Percentiles rank a stretch among this genome's conserved stretches.
Evolutionary conservation across 306 rosid species (phyloP).

Genomic region (Citrullus mucosospermus): DNA sequence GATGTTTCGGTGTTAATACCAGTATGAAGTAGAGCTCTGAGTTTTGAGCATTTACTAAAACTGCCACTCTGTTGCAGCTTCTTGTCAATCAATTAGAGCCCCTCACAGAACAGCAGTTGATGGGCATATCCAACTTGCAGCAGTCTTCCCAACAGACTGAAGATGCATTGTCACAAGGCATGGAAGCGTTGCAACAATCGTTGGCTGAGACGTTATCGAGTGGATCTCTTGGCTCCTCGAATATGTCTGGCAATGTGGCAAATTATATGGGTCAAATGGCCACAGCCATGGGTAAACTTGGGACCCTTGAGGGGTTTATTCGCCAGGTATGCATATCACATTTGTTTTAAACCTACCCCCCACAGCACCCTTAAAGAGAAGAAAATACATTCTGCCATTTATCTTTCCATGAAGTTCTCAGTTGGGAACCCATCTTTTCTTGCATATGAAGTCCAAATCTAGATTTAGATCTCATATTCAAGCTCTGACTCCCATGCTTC

Average conservation of each 20-base stretch:
- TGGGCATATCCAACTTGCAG: slow-evolving; percentile 57
- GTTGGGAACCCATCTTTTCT: background rate
- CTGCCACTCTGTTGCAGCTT: slow-evolving; percentile 25
- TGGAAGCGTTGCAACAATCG: slow-evolving; percentile 73
- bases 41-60: background rate
- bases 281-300: slow-evolving; percentile 81
- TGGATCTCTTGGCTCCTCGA: slow-evolving; percentile 46
- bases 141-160: slow-evolving; percentile 73
- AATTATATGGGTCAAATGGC: slow-evolving; percentile 87
- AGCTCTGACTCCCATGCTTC: background rate
- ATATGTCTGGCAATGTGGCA: slow-evolving; percentile 71
- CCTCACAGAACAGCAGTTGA: slow-evolving; percentile 57
- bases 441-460: background rate
- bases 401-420: background rate
- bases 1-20: background rate
- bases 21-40: background rate
- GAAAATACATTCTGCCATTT: background rate
- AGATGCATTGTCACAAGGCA: slow-evolving; percentile 73
- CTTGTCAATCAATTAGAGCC: slow-evolving; percentile 66
- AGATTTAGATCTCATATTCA: background rate
- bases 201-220: slow-evolving; percentile 56
- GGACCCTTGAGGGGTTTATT: slow-evolving; percentile 68
- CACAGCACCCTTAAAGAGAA: background rate
- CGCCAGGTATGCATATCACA: slow-evolving; percentile 39
- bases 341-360: background rate